Evolutionary conservation across 805 yeast genomes (phyloP), one percentile per base, ranked within the genome.

Genomic region (Metschnikowia kunwiensis): DNA sequence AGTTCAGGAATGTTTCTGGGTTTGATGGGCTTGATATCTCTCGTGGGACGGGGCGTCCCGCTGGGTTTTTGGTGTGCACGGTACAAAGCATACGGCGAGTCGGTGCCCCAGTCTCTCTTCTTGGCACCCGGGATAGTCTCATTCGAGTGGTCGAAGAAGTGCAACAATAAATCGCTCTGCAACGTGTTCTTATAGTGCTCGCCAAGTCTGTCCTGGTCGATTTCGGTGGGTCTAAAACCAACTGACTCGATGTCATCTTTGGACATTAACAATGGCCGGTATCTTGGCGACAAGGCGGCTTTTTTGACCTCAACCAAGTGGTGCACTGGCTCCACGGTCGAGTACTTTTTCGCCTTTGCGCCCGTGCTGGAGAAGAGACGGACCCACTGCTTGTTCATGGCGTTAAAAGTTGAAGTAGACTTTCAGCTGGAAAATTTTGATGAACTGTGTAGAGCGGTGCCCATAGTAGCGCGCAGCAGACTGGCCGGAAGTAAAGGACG

Each of bases 271-370:
- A 86, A 62, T 25, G 78, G 84, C 34, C 83, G 78, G 60, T 80
- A 84, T 42, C 81, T 70, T 39, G 91, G 88, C 24, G 89, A 82
- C 32, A 91, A 73, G 36, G 76, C 75, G 24, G 78, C 65, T 60
- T 93, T 93, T 52, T 77, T 74, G 54, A 86, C 78, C 47, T 77
- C 78, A 28, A 91, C 85, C 42, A 77, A 73, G 62, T 93, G 98
- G 60, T 93, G 98, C 11, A 91, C 94, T 1, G 98, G 97, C 33
- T 82, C 77, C 24, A 86, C 89, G 34, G 86, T 74, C 25, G 94
- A 82, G 58, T 67, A 68, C 10, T 70, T 47, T 37, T 54, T 64
- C 30, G 46, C 33, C 74, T 77, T 20, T 78, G 82, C 32, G 74
- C 74, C 58, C 65, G 74, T 40, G 62, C 63, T 24, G 53, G 63